Evolutionary conservation across 2,329 filamentous ascomycete genomes (phyloP), one percentile per base, ranked within the genome.

Genomic region (Didymella sp.): DNA sequence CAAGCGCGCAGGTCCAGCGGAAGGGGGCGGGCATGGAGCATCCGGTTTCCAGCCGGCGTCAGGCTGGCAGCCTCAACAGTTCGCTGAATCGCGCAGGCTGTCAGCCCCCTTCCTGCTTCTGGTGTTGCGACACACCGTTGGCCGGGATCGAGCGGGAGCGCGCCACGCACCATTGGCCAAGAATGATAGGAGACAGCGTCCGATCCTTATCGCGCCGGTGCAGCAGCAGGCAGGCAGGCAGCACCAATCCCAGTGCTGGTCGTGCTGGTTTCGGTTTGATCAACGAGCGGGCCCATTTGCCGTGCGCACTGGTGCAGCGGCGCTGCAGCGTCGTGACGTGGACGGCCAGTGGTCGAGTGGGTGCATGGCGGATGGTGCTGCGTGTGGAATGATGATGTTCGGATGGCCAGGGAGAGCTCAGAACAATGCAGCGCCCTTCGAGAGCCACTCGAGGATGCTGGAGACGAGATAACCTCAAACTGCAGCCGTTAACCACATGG

Each of bases 211-310:
- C 63, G 60, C 57, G 59, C 57, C 61, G 64, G 58, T 60, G 58
- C 57, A 43, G 33, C 57, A 43, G 33, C 54, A 55, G 58, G 51
- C 45, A 54, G 60, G 61, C 51, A 60, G 62, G 59, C 61, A 62
- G 48, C 43, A 46, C 61, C 63, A 59, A 61, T 66, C 57, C 62
- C 56, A 52, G 59, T 56, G 56, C 58, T 51, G 59, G 62, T 58
- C 60, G 58, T 28, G 53, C 59, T 63, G 59, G 61, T 58, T 59
- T 66, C 59, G 60, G 66, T 66, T 70, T 72, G 70, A 73, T 71
- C 69, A 69, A 50, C 69, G 57, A 49, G 44, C 61, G 60, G 64
- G 59, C 53, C 58, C 50, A 55, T 45, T 49, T 51, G 42, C 60
- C 58, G 54, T 54, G 50, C 49, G 45, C 42, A 49, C 38, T 44